Conservation (phyloP, 2,329 filamentous ascomycete genomes). For the Penicillium sp. region DNA sequence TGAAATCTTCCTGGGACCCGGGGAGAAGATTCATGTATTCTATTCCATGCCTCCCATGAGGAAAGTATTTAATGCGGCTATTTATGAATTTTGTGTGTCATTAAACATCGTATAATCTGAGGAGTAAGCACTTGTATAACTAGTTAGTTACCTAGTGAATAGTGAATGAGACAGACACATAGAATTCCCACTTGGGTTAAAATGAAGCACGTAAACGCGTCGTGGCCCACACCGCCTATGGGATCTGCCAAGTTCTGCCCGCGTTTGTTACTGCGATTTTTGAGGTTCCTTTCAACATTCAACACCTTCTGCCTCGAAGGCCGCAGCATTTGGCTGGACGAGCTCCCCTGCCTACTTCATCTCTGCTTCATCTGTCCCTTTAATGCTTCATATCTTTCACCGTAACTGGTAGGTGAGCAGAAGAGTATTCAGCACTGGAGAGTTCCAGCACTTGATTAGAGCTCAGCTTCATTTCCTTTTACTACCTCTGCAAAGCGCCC, state of each 20-base stretch:
- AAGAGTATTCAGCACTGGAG: not conserved
- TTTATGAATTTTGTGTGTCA: constrained; percentile 5
- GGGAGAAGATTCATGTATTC: constrained; percentile 26
- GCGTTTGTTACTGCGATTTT: constrained; percentile 13
- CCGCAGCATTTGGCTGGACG: not conserved
- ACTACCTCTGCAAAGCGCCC: not conserved
- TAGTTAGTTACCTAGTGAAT: not conserved
- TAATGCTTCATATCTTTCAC: not conserved
- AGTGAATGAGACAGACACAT: not conserved
- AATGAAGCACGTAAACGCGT: constrained; percentile 25
- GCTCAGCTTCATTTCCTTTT: not conserved
- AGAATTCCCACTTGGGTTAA: constrained; percentile 16
- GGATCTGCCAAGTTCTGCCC: constrained; percentile 16
- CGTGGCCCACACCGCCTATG: constrained; percentile 16
- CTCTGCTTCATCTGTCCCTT: not conserved
- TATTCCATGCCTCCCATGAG: constrained; percentile 25
- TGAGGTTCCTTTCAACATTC: constrained; percentile 2
- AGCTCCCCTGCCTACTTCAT: not conserved
- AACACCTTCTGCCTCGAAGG: not conserved
- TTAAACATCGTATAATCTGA: not conserved
- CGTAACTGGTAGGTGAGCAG: not conserved
- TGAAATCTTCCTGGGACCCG: constrained; percentile 10
- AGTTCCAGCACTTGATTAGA: not conserved
- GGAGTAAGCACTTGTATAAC: too few relatives aligned
- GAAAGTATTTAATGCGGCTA: constrained; percentile 21